Evolutionary conservation across 164 flowering plant species (phyloP).

Genomic region (Aristolochia contorta): DNA sequence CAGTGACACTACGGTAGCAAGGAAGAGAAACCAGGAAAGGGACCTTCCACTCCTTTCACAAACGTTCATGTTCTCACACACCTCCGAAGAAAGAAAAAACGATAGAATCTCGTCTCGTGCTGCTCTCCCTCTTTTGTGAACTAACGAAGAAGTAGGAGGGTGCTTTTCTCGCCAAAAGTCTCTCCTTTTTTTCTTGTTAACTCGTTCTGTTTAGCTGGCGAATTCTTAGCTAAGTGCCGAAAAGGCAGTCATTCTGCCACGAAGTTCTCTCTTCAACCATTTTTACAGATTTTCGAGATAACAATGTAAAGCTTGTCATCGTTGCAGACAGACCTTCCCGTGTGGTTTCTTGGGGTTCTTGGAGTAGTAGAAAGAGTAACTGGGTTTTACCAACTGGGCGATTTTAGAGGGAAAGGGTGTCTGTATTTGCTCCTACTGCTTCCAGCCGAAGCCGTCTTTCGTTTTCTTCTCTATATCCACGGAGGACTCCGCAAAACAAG

Average conservation of each 20-base stretch:
- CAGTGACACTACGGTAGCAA: neutral
- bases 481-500: too few species aligned
- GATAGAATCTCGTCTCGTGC: neutral
- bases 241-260: neutral
- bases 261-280: neutral
- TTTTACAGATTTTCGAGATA: too few species aligned
- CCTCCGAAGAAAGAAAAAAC: constrained; percentile 4
- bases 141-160: neutral
- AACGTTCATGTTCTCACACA: constrained; percentile 3
- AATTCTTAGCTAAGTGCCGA: neutral
- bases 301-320: too few species aligned
- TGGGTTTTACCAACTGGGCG: too few species aligned
- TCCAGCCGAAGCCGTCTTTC: too few species aligned
- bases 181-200: neutral
- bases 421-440: too few species aligned
- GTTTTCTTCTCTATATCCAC: too few species aligned
- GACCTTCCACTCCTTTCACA: neutral
- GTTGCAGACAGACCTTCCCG: too few species aligned
- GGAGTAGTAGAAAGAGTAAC: too few species aligned
- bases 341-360: too few species aligned
- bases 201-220: neutral
- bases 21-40: neutral
- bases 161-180: neutral
- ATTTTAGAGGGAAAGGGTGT: too few species aligned
- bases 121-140: neutral